A percentile compares a stretch with the other conserved stretches of the same genome.
phyloP scores from a whole-genome alignment of 345 rosid genomes.

The Pistacia atlantica region DNA sequence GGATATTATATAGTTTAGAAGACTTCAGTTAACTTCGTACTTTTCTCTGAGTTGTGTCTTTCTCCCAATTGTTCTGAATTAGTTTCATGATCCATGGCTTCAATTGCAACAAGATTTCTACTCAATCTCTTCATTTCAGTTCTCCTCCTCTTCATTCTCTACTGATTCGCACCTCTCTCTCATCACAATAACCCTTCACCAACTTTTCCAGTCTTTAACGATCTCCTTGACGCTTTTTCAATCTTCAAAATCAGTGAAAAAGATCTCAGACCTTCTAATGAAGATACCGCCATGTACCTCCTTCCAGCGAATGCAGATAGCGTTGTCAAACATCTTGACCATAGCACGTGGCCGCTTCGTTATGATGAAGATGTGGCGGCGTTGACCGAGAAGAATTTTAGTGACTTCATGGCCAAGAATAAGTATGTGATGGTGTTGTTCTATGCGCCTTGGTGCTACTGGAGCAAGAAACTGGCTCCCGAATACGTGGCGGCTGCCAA shows the following conservation, averaged over 20 bases:
- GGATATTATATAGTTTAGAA: not conserved
- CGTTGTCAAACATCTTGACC: not conserved
- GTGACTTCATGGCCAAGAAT: not conserved
- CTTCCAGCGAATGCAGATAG: not conserved
- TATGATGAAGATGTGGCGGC: too few species aligned
- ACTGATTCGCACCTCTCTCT: not conserved
- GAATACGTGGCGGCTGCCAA: constrained; percentile 54
- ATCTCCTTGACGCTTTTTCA: not conserved
- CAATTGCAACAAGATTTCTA: not conserved
- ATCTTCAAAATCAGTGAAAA: too few species aligned
- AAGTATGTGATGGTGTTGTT: constrained; percentile 29
- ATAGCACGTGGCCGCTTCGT: not conserved
- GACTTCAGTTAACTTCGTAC: not conserved
- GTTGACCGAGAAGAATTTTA: too few species aligned
- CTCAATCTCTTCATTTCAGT: not conserved
- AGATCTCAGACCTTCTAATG: too few species aligned
- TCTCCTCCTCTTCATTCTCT: not conserved
- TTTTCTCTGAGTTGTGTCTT: too few species aligned
- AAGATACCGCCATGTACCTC: not conserved
- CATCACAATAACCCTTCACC: not conserved
- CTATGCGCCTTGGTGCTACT: constrained; percentile 56
- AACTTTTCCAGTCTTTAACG: not conserved
- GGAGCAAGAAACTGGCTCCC: constrained; percentile 41
- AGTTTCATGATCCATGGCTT: not conserved
- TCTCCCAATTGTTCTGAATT: not conserved